phyloP scores from a whole-genome alignment of 2,329 filamentous ascomycete species.

The Verticillium nubilum region DNA sequence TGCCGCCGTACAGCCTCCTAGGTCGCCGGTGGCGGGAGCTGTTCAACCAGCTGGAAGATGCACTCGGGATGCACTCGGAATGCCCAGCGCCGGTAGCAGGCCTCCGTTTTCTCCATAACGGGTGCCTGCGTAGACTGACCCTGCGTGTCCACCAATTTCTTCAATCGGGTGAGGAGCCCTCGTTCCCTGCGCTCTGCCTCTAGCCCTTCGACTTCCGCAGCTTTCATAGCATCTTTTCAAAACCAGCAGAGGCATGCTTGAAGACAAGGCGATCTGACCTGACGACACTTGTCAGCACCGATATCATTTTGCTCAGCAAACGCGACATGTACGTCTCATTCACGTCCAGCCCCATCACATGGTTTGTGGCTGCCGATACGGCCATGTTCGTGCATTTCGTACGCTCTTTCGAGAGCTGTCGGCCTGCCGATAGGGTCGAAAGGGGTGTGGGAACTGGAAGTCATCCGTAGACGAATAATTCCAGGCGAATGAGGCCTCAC shows the following conservation, averaged over 20 bases:
- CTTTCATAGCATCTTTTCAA: slow-evolving; percentile 26
- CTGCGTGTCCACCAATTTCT: not conserved
- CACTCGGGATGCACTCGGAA: not conserved
- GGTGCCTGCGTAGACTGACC: too few species aligned
- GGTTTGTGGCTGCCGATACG: slow-evolving; percentile 18
- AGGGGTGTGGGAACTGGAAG: not conserved
- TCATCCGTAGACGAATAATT: too few species aligned
- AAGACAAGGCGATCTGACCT: slow-evolving; percentile 29
- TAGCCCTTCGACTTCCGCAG: not conserved
- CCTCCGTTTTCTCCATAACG: too few species aligned
- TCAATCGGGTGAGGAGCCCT: not conserved
- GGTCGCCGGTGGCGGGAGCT: not conserved
- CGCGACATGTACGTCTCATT: slow-evolving; percentile 23
- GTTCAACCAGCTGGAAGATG: not conserved
- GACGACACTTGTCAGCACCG: slow-evolving; percentile 20
- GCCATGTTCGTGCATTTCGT: slow-evolving; percentile 19
- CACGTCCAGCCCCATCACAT: slow-evolving; percentile 24
- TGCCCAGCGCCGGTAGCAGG: not conserved
- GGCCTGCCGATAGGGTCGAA: too few species aligned
- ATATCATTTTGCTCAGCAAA: slow-evolving; percentile 24
- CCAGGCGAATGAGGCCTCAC: not conserved
- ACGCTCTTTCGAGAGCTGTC: not conserved
- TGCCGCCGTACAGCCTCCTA: too few species aligned
- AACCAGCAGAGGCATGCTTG: slow-evolving; percentile 27
- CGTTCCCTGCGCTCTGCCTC: not conserved